These are phyloP conservation scores for Saprolegnia diclina DNA, from an alignment of 352 stramenopile genomes.

Conservation along the genomic window DNA sequence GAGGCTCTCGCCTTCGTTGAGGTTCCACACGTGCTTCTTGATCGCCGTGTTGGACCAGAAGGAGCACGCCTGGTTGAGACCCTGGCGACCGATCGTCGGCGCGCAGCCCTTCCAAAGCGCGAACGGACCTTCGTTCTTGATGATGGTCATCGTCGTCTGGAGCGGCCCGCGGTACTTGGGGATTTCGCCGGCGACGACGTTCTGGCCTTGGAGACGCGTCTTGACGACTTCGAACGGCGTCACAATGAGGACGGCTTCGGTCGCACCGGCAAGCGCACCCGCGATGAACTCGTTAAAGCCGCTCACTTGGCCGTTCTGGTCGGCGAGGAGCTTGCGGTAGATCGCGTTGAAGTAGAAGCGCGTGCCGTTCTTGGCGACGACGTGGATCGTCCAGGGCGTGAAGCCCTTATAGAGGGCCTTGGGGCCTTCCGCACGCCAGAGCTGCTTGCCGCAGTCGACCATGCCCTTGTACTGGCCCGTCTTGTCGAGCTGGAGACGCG, in stretches of 20 bases:
- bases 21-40: constrained; percentile 81
- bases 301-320: constrained; percentile 77
- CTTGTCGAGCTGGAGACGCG: constrained; percentile 84
- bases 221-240: constrained; percentile 98
- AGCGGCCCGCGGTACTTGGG: constrained; percentile 86
- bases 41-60: constrained; percentile 96
- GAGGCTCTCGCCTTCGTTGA: constrained; percentile 82
- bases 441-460: constrained; percentile 77
- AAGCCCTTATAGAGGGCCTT: constrained; percentile 85
- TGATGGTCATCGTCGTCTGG: constrained; percentile 89
- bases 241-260: constrained; percentile 95
- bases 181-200: constrained; percentile 74
- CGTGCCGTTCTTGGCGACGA: constrained; percentile 87
- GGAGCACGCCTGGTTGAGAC: constrained; percentile 97
- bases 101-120: constrained; percentile 95
- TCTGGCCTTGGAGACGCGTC: constrained; percentile 93
- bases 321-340: constrained; percentile 65
- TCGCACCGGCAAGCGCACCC: constrained; percentile 90
- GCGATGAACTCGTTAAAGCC: constrained; percentile 80
- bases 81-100: constrained; percentile 96
- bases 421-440: constrained; percentile 65
- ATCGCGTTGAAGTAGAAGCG: constrained; percentile 87
- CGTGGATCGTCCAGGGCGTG: constrained; percentile 83
- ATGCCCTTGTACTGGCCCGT: constrained; percentile 81
- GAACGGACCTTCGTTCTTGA: constrained; percentile 89